phyloP scores from a whole-genome alignment of 2,329 filamentous ascomycete genomes.

The Hawksworthiomyces lignivorus region DNA sequence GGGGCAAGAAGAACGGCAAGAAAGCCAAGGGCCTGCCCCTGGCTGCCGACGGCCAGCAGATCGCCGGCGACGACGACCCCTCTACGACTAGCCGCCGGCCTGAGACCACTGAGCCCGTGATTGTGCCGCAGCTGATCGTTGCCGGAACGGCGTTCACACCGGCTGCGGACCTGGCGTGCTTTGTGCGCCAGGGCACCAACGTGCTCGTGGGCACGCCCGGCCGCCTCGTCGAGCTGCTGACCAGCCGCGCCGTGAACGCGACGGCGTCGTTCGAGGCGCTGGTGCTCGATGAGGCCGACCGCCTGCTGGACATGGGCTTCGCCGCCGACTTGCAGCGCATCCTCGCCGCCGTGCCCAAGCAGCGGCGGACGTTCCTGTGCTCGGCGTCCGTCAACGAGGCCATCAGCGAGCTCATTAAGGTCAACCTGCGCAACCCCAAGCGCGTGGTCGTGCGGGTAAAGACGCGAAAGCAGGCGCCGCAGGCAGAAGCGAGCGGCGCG shows the following conservation, averaged over 20 bases:
- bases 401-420: conserved; percentile 83
- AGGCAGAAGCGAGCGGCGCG: neutral
- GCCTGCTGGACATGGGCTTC: conserved; percentile 87
- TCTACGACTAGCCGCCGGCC: conserved; percentile 26
- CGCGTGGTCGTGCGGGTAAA: conserved; percentile 93
- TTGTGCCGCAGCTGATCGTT: conserved; percentile 82
- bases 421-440: conserved; percentile 87
- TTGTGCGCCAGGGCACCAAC: conserved; percentile 79
- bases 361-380: conserved; percentile 86
- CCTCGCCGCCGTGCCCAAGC: conserved; percentile 77
- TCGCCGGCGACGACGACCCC: conserved; percentile 12
- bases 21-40: conserved; percentile 3
- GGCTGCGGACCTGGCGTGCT: conserved; percentile 78
- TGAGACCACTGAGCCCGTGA: conserved; percentile 35
- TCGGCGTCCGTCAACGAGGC: conserved; percentile 95
- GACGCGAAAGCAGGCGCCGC: conserved; percentile 38
- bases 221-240: conserved; percentile 76
- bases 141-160: conserved; percentile 66
- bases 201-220: conserved; percentile 82
- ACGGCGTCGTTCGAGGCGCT: conserved; percentile 87
- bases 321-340: conserved; percentile 86
- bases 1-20: conserved; percentile 40
- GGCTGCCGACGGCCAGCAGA: conserved; percentile 13
- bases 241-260: conserved; percentile 80
- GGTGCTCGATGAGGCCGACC: conserved; percentile 89